These are phyloP conservation scores for Passalora sequoiae DNA, from an alignment of 2,329 filamentous ascomycete genomes.

Conservation along the genomic window DNA sequence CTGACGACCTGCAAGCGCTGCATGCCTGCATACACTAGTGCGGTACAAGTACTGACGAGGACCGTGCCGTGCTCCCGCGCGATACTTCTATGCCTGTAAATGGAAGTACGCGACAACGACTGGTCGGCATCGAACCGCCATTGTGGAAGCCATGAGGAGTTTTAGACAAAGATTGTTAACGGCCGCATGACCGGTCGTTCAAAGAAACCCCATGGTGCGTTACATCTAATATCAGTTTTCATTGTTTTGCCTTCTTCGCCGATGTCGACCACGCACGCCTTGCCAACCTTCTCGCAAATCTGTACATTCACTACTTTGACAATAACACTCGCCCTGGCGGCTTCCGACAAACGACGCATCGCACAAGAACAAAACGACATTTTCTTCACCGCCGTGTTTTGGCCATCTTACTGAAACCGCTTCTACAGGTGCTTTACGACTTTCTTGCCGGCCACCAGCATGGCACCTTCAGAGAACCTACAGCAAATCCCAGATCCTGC, in stretches of 20 bases:
- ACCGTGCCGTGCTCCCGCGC: slow-evolving; percentile 11
- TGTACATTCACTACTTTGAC: slow-evolving; percentile 15
- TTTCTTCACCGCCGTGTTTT: neutral
- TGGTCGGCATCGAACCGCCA: slow-evolving; percentile 40
- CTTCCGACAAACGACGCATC: slow-evolving; percentile 5
- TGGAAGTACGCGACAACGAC: slow-evolving; percentile 12
- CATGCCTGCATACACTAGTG: slow-evolving; percentile 9
- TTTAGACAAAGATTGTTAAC: slow-evolving; percentile 31
- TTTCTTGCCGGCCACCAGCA: slow-evolving; percentile 31
- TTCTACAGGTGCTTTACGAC: slow-evolving; percentile 24
- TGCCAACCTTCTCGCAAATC: slow-evolving; percentile 13
- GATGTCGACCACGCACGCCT: too few relatives aligned
- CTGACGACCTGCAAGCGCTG: slow-evolving; percentile 8
- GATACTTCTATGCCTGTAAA: slow-evolving; percentile 32
- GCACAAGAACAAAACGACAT: neutral
- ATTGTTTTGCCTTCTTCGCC: too few relatives aligned
- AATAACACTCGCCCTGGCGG: slow-evolving; percentile 4
- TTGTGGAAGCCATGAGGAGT: slow-evolving; percentile 32
- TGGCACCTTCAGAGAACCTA: slow-evolving; percentile 50
- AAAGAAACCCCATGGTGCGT: slow-evolving; percentile 30
- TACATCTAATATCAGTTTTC: slow-evolving; percentile 9
- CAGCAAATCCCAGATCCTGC: slow-evolving; percentile 51
- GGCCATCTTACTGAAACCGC: neutral
- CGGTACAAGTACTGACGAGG: too few relatives aligned
- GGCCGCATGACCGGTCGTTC: slow-evolving; percentile 32